These are phyloP conservation scores for Chalciporus pseudorubinellus DNA, from an alignment of 768 basidiomycete species.

Conservation along the genomic window DNA sequence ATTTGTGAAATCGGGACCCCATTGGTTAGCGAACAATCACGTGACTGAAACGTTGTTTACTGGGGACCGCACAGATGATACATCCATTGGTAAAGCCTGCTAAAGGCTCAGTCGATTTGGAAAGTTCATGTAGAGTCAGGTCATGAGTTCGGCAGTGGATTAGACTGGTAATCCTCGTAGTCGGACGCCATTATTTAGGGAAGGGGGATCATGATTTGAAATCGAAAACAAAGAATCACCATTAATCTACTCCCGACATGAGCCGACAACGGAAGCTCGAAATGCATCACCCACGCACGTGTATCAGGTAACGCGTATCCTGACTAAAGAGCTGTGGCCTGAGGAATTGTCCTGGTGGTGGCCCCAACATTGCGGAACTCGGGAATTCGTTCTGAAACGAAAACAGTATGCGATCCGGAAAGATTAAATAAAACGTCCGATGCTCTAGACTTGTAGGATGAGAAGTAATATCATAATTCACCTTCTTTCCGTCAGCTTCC, in stretches of 20 bases:
- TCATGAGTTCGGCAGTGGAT: background rate
- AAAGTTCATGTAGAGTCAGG: too few relatives aligned
- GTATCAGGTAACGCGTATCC: background rate
- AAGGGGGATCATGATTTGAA: background rate
- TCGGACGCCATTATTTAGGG: background rate
- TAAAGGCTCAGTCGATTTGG: background rate
- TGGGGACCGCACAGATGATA: background rate
- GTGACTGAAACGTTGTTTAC: background rate
- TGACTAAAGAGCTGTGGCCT: background rate
- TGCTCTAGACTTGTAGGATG: background rate
- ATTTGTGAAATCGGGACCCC: background rate
- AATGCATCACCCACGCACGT: constrained; percentile 14
- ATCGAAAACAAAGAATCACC: background rate
- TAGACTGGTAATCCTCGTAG: background rate
- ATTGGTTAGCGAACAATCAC: constrained; percentile 13
- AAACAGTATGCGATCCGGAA: background rate
- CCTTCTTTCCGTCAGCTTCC: background rate
- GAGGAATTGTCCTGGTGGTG: background rate
- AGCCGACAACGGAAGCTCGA: constrained; percentile 6
- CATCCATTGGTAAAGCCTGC: too few relatives aligned
- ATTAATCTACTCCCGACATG: constrained; percentile 2
- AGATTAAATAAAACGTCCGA: background rate
- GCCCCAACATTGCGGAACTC: background rate
- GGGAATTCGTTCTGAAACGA: background rate
- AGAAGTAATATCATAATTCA: background rate